Conservation (phyloP, 495 filamentous ascomycete genomes). For the Symbiotaphrina buchneri region DNA sequence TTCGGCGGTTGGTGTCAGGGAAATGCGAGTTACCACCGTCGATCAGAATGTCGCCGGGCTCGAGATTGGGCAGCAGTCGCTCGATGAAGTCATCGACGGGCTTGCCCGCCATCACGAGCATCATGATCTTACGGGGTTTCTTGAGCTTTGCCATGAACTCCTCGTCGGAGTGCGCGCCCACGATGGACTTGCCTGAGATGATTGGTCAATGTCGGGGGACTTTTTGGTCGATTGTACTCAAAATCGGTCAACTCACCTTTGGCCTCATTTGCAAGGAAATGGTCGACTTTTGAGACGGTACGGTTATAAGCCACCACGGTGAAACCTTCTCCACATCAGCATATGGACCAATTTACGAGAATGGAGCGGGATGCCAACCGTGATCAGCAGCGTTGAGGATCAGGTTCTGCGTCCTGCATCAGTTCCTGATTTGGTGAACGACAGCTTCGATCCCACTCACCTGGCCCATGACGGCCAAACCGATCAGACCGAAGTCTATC, state of each 20-base stretch:
- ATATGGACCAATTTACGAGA: constrained; percentile 6
- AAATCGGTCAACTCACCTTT: constrained; percentile 35
- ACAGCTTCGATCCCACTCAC: too few relatives aligned
- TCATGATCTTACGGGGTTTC: constrained; percentile 87
- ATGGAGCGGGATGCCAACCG: constrained; percentile 14
- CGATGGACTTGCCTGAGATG: constrained; percentile 55
- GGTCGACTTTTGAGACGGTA: constrained; percentile 91
- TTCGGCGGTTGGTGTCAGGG: constrained; percentile 94
- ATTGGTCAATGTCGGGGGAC: constrained; percentile 6
- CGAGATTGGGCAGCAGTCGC: constrained; percentile 69
- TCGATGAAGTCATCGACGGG: constrained; percentile 98
- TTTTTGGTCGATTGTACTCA: constrained; percentile 8
- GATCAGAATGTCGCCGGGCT: constrained; percentile 94
- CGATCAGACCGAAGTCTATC: constrained; percentile 95
- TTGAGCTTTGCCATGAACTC: constrained; percentile 93
- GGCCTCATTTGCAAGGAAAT: constrained; percentile 81
- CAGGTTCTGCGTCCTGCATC: constrained; percentile 37
- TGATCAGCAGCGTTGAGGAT: constrained; percentile 97
- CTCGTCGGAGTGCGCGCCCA: constrained; percentile 82
- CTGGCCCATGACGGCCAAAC: constrained; percentile 90
- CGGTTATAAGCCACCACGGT: constrained; percentile 95
- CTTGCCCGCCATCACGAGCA: constrained; percentile 94
- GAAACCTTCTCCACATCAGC: constrained; percentile 27
- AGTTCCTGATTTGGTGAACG: constrained; percentile 16
- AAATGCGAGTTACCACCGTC: constrained; percentile 99